A percentile compares a stretch with the other conserved stretches of the same genome.
phyloP scores from a whole-genome alignment of 805 yeast species.

The Saccharomycopsis amapae region DNA sequence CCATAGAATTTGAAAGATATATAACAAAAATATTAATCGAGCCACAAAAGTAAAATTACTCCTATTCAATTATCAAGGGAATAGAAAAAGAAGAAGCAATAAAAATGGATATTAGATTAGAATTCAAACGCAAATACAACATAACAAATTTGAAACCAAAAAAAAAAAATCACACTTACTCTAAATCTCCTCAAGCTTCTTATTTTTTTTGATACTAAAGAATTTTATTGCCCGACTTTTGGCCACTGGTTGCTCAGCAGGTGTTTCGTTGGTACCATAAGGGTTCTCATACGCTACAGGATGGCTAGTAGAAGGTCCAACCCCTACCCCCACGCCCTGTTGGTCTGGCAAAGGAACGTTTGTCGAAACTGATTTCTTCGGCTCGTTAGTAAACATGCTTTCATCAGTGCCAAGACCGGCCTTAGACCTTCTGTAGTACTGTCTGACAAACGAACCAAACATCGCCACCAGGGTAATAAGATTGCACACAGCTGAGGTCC shows the following conservation, averaged over 20 bases:
- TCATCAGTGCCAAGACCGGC: slow-evolving; percentile 4
- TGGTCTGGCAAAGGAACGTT: slow-evolving; percentile 1
- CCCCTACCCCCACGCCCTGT: slow-evolving; percentile 1
- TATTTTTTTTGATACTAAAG: slow-evolving; percentile 18
- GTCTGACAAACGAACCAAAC: slow-evolving; percentile 33
- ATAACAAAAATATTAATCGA: too few species aligned
- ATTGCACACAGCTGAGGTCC: slow-evolving; percentile 61
- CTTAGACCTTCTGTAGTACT: slow-evolving; percentile 18
- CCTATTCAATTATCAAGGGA: too few species aligned
- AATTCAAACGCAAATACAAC: too few species aligned
- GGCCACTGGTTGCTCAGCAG: slow-evolving; percentile 4
- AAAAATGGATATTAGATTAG: too few species aligned
- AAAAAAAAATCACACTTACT: too few species aligned
- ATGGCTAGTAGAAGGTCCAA: slow-evolving; percentile 1
- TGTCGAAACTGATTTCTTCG: slow-evolving; percentile 10
- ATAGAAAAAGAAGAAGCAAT: too few species aligned
- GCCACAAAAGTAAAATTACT: too few species aligned
- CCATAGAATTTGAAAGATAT: too few species aligned
- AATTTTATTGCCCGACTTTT: slow-evolving; percentile 20
- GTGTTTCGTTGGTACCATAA: slow-evolving; percentile 2
- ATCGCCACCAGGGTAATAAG: slow-evolving; percentile 44
- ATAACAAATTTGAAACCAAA: too few species aligned
- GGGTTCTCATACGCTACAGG: slow-evolving; percentile 8
- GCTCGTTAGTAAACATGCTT: slow-evolving; percentile 4
- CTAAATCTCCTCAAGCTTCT: slow-evolving; percentile 17